A percentile compares a stretch with the other conserved stretches of the same genome.
Conservation (phyloP, 495 filamentous ascomycete species). For the Penicillium alfredii region DNA sequence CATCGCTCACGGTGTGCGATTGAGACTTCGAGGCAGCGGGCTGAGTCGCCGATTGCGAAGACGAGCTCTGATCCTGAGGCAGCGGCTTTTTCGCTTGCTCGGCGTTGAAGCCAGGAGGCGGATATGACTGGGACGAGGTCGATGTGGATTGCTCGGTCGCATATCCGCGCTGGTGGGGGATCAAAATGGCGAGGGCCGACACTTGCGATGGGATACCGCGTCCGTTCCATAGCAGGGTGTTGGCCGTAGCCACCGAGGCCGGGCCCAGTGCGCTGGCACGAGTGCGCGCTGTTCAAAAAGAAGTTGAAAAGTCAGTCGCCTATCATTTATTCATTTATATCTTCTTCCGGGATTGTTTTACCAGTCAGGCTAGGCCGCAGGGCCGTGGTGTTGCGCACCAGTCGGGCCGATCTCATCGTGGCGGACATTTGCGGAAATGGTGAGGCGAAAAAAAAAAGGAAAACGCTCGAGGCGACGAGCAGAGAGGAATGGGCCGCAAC, state of each 20-base stretch:
- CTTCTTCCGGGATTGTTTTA: conserved; percentile 10
- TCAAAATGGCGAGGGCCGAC: conserved; percentile 58
- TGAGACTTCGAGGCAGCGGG: conserved; percentile 20
- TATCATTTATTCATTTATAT: neutral
- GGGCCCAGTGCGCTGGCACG: conserved; percentile 34
- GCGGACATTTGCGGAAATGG: conserved; percentile 40
- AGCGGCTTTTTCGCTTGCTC: conserved; percentile 87
- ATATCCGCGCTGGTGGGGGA: conserved; percentile 54
- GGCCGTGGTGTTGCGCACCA: conserved; percentile 36
- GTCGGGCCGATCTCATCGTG: conserved; percentile 38
- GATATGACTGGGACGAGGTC: conserved; percentile 53
- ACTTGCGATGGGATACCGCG: conserved; percentile 54
- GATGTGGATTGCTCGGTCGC: conserved; percentile 67
- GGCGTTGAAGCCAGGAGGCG: conserved; percentile 90
- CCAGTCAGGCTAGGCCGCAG: conserved; percentile 31
- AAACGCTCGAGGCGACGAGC: conserved; percentile 26
- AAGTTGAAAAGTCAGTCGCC: conserved; percentile 9
- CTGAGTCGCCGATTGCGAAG: conserved; percentile 28
- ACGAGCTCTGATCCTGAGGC: conserved; percentile 36
- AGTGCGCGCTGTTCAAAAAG: conserved; percentile 25
- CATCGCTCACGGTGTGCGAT: conserved; percentile 34
- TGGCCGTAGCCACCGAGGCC: conserved; percentile 30
- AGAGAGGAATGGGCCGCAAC: conserved; percentile 19
- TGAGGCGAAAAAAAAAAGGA: conserved; percentile 18
- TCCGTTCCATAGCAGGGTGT: conserved; percentile 52